Evolutionary conservation across 306 rosid species (phyloP), one percentile per base, ranked within the genome.

Genomic region (Fagus sylvatica): DNA sequence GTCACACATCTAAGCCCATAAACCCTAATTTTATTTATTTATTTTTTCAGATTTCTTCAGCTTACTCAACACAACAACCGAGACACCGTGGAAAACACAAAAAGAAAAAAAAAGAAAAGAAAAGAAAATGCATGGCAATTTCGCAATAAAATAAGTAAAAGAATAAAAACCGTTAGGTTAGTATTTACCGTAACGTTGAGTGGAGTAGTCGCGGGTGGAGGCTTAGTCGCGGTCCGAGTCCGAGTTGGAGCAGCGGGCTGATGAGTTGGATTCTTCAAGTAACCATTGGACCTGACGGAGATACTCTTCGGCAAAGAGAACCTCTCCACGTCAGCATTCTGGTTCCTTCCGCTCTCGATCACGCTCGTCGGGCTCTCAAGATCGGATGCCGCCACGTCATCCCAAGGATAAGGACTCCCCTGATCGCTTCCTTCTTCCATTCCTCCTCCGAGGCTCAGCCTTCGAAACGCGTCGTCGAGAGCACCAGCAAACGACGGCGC

Each of bases 301-400:
- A 94, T 92, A 80, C 98, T 94, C 85, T 94, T 94, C 1, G 98
- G 98, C 76, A 94, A 89, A 49, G 91, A 76, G 80, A 81, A 87
- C 69, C 97, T 83, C 81, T 88, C 91, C 71, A 67, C 86, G 48
- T 90, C 90, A 49, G 75, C 87, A 69, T 80, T 85, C 77, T 85
- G 82, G n/a, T 42, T 57, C 5, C 72, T 76, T 69, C 83, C 82
- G 64, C 72, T 85, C 78, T 82, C 93, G 42, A 86, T 84, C 84
- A 90, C 90, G 56, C 93, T 87, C 19, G 89, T 87, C 37, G 92
- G 96, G 68, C 94, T 86, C 82, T 82, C 89, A 60, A 46, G 51
- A 46, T 46, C 51, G 2, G 51, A 13, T 1, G 89, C 87, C 54
- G 88, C 85, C 43, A 76, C 69, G 8, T 82, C 84, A 7, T 78